phyloP scores from a whole-genome alignment of 108 stramenopile species.

The Nitzschia inconspicua region DNA sequence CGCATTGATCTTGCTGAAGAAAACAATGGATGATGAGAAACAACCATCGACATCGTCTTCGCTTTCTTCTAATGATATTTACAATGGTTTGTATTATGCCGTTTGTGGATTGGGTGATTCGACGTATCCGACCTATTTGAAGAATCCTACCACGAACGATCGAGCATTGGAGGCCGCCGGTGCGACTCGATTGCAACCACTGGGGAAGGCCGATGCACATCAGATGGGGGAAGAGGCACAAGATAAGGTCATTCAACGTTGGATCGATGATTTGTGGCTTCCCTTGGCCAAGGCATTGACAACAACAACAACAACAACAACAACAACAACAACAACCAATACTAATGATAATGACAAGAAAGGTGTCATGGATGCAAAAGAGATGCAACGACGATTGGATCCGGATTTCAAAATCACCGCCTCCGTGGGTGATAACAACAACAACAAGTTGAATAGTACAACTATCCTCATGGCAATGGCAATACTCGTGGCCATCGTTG shows the following conservation, averaged over 20 bases:
- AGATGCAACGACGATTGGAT: constrained; percentile 33
- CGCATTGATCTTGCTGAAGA: constrained; percentile 21
- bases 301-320: neutral
- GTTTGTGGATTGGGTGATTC: constrained; percentile 65
- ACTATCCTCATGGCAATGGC: no score
- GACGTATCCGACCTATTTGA: constrained; percentile 56
- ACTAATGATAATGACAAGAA: no score
- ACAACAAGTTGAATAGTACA: no score
- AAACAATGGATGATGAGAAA: constrained; percentile 5
- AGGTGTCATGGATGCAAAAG: constrained; percentile 2
- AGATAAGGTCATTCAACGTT: constrained; percentile 48
- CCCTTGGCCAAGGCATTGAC: constrained; percentile 22
- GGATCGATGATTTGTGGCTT: constrained; percentile 26
- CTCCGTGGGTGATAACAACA: no score
- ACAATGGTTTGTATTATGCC: constrained; percentile 45
- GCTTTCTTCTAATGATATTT: neutral
- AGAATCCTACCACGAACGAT: constrained; percentile 67
- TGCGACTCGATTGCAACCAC: constrained; percentile 48
- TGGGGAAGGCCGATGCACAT: constrained; percentile 76
- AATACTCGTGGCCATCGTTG: no score
- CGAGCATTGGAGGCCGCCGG: constrained; percentile 54
- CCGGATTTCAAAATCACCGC: constrained; percentile 24
- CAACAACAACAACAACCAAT: neutral
- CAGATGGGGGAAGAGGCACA: constrained; percentile 56
- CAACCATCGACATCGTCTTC: neutral